Evolutionary conservation across 2,329 filamentous ascomycete genomes (phyloP), one percentile per base, ranked within the genome.

Genomic region (Huntiella moniliformis): DNA sequence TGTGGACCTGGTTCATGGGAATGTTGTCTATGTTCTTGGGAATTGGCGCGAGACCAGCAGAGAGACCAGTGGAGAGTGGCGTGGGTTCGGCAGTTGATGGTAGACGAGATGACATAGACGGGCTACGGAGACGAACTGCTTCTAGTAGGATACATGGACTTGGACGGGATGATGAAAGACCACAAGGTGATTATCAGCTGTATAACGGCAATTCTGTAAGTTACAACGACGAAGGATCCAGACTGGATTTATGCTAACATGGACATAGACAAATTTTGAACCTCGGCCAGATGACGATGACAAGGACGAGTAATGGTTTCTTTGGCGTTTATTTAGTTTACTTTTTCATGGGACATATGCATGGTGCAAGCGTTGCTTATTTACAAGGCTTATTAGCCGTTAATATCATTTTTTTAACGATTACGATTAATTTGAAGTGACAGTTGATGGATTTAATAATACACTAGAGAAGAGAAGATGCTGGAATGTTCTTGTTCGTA

Each of bases 121-220:
- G 44, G n/a, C 28, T 49, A 7, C 44, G 44, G 17, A 49, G 44
- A 37, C 34, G 47, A 41, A 37, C 35, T 16, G 13, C 38, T 37
- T 38, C 49, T 32, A 16, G 44, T n/a, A 44, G 56, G 36, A 55
- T 53, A 44, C 56, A 43, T 38, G 51, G 57, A 44, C 56, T 49
- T 41, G 47, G 37, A 12, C 32, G 28, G 6, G 18, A 28, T 5
- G 42, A 41, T 35, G 65, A 72, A 50, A 65, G 67, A 36, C 64
- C 68, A 35, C 66, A 67, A 45, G 61, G 71, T 46, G 69, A 78
- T 51, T 71, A 76, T 38, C 79, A 92, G 56, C 72, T 92, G 40
- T 94, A 95, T 57, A 95, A 95, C 56, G 87, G 87, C 1, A 95
- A 94, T 56, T 83, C 83, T 58, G 82, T 87, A 66, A 61, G 74